A percentile compares a stretch with the other conserved stretches of the same genome.
Evolutionary conservation across 2,329 filamentous ascomycete species (phyloP).

Genomic region (Calonectria pteridis): DNA sequence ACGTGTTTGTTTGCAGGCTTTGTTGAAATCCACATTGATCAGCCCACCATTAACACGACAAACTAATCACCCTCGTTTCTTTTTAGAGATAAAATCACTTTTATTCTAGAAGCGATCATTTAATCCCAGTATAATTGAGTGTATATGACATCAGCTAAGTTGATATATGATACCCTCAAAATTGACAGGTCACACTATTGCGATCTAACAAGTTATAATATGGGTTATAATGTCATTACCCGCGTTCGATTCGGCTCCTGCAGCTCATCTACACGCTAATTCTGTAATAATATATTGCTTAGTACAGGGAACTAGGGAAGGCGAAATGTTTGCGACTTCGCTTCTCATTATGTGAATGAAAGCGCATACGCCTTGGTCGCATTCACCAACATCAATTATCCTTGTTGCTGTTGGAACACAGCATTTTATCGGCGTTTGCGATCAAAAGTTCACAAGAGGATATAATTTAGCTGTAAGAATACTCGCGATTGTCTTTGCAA

Average conservation of each 20-base stretch:
- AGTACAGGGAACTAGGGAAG: background rate
- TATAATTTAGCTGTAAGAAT: background rate
- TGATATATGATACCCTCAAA: background rate
- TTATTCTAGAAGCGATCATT: background rate
- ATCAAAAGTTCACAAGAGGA: background rate
- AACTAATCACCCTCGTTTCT: background rate
- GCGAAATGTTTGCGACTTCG: background rate
- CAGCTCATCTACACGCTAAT: background rate
- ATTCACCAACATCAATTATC: background rate
- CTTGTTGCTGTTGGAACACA: no score
- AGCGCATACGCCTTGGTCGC: background rate
- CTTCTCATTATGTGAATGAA: background rate
- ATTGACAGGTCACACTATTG: background rate
- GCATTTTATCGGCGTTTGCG: no score
- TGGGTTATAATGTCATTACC: background rate
- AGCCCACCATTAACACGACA: background rate
- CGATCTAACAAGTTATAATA: background rate
- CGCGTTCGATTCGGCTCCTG: background rate
- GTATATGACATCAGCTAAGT: background rate
- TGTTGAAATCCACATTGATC: background rate
- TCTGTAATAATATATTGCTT: background rate
- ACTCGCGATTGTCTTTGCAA: no score
- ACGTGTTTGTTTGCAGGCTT: background rate
- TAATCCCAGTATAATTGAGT: background rate
- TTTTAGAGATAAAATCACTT: background rate